A percentile compares a stretch with the other conserved stretches of the same genome.
These are phyloP conservation scores for Colletotrichum sp. DNA, from an alignment of 2,329 filamentous ascomycete genomes.

Conservation along the genomic window DNA sequence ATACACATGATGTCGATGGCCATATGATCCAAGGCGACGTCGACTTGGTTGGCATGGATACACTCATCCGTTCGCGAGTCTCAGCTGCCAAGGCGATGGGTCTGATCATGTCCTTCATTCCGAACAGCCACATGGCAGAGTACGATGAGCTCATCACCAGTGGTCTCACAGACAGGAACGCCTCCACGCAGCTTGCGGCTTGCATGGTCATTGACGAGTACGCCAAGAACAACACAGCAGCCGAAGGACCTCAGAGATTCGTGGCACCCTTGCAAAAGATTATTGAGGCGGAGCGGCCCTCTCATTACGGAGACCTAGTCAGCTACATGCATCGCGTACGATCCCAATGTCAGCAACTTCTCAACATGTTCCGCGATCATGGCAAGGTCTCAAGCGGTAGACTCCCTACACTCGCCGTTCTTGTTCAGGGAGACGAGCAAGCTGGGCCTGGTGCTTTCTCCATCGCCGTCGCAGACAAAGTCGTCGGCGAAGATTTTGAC, in stretches of 20 bases:
- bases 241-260: constrained; percentile 61
- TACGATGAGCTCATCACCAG: constrained; percentile 71
- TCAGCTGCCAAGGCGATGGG: constrained; percentile 87
- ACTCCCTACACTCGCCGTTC: constrained; percentile 81
- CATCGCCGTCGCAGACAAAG: constrained; percentile 84
- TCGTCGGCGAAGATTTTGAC: constrained; percentile 85
- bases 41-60: constrained; percentile 89
- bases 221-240: constrained; percentile 61
- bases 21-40: constrained; percentile 98
- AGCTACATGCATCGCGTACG: constrained; percentile 89
- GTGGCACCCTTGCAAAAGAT: constrained; percentile 72
- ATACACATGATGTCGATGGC: constrained; percentile 94
- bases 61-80: constrained; percentile 87
- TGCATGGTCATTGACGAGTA: constrained; percentile 90
- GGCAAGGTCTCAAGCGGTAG: constrained; percentile 79
- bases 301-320: constrained; percentile 87
- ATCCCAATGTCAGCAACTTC: constrained; percentile 87
- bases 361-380: constrained; percentile 91
- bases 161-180: constrained; percentile 73
- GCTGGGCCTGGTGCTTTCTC: constrained; percentile 94
- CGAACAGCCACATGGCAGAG: constrained; percentile 63
- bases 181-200: constrained; percentile 85
- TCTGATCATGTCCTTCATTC: constrained; percentile 78
- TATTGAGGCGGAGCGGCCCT: constrained; percentile 80
- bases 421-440: constrained; percentile 92